Conservation (phyloP, 306 rosid species). For the Hippophae gyantsensis region DNA sequence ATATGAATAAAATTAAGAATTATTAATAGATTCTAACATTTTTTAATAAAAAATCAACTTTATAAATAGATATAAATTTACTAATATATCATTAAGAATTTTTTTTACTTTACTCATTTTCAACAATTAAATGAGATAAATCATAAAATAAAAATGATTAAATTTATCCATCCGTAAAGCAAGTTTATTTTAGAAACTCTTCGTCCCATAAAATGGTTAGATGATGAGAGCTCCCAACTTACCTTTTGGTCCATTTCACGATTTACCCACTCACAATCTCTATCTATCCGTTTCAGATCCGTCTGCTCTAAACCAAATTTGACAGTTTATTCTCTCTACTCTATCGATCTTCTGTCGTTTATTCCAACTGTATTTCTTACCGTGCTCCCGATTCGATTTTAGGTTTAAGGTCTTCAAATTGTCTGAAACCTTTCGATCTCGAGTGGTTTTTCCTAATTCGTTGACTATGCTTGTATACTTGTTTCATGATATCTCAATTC, state of each 20-base stretch:
- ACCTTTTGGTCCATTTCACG: background rate
- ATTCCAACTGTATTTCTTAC: background rate
- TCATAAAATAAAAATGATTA: too few species aligned
- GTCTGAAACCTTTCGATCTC: background rate
- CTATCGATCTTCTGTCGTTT: constrained; percentile 1
- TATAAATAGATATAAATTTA: too few species aligned
- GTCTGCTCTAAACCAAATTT: constrained; percentile 4
- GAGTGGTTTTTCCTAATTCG: background rate
- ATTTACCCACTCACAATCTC: constrained; percentile 6
- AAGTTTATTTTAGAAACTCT: too few species aligned
- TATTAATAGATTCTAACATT: too few species aligned
- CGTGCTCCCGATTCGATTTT: constrained; percentile 7
- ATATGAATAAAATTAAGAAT: too few species aligned
- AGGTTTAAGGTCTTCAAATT: constrained; percentile 18
- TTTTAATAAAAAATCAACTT: too few species aligned
- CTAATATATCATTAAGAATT: too few species aligned
- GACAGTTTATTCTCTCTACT: constrained; percentile 4
- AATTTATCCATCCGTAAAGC: too few species aligned
- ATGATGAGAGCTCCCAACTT: background rate
- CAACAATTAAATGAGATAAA: too few species aligned
- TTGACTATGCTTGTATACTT: background rate
- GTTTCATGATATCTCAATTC: background rate
- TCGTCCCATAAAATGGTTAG: constrained; percentile 3
- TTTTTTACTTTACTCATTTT: too few species aligned
- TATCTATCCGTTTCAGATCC: constrained; percentile 6